Evolutionary conservation across 495 filamentous ascomycete species (phyloP), one percentile per base, ranked within the genome.

Genomic region (Podospora anserina): DNA sequence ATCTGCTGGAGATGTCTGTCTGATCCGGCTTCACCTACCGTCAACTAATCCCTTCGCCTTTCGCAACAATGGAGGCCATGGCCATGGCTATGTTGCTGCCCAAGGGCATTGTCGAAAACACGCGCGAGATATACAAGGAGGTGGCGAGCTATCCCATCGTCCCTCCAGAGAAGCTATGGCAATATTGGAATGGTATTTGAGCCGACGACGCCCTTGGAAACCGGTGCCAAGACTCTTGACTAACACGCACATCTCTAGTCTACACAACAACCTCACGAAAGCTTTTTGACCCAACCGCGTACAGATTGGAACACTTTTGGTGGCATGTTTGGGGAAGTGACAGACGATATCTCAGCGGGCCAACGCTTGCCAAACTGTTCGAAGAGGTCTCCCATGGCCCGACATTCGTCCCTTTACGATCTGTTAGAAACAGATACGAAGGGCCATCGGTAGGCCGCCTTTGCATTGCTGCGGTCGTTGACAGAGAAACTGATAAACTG

Each of bases 251-350:
- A 44, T 34, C 6, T 19, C 23, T 70, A 87, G 84, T 82, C 26
- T 87, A 85, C 66, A 82, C 83, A 3, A 85, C 83, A 11, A 85
- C 82, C 1, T 82, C 81, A 20, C 78, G 82, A 63, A 76, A 79
- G 66, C 77, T 85, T 49, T 72, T 79, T 62, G 84, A 87, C 72
- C 84, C 84, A 44, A 85, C 81, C 16, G 83, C 84, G 1, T 79
- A 80, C 54, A 83, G 84, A 27, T 74, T 85, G 54, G 83, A 87
- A 72, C 83, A 86, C 66, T 85, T 84, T 60, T 87, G 84, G 84
- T 85, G 84, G 79, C 84, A 84, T 64, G 82, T 87, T 63, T 84
- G 83, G 75, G 84, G 84, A 18, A 85, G 84, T 67, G 74, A 82
- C 57, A 76, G 76, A 26, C 79, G 82, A 20, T 71, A 78, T 64